phyloP scores from a whole-genome alignment of 345 rosid species.

The Gossypium arboreum region DNA sequence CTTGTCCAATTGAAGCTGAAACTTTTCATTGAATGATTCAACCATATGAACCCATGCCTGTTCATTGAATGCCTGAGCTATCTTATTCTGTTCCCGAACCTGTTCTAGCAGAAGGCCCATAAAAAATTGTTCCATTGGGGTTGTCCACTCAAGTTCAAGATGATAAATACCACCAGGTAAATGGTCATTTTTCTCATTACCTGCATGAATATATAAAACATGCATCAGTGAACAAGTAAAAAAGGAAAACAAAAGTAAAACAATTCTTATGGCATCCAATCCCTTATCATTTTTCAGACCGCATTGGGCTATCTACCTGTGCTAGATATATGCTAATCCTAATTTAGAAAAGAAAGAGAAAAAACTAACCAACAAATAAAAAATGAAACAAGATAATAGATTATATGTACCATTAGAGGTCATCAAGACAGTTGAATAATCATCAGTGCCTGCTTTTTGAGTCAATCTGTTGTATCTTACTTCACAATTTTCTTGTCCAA shows the following conservation, averaged over 20 bases:
- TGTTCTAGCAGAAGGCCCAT: conserved; percentile 61
- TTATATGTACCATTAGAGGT: conserved; percentile 38
- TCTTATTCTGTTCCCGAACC: conserved; percentile 36
- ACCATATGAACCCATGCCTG: conserved; percentile 59
- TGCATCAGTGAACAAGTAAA: background rate
- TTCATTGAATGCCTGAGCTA: conserved; percentile 44
- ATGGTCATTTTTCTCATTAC: conserved; percentile 32
- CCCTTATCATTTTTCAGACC: background rate
- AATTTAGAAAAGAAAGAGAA: background rate
- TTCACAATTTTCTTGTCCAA: conserved; percentile 56
- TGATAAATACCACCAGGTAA: conserved; percentile 23
- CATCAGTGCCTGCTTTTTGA: conserved; percentile 35
- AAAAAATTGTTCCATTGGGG: conserved; percentile 47
- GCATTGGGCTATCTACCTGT: background rate
- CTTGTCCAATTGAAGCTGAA: conserved; percentile 45
- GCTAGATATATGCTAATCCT: background rate
- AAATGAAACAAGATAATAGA: conserved; percentile 9
- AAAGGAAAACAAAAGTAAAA: background rate
- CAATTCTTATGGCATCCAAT: background rate
- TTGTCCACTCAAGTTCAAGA: conserved; percentile 49
- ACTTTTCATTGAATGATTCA: conserved; percentile 48
- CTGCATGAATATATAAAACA: conserved; percentile 24
- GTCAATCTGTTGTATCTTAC: conserved; percentile 70
- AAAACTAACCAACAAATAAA: background rate
- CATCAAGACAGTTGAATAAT: conserved; percentile 34